Evolutionary conservation across 371 early-diverging fungal species (phyloP).

Genomic region (Syncephalis fuscata): DNA sequence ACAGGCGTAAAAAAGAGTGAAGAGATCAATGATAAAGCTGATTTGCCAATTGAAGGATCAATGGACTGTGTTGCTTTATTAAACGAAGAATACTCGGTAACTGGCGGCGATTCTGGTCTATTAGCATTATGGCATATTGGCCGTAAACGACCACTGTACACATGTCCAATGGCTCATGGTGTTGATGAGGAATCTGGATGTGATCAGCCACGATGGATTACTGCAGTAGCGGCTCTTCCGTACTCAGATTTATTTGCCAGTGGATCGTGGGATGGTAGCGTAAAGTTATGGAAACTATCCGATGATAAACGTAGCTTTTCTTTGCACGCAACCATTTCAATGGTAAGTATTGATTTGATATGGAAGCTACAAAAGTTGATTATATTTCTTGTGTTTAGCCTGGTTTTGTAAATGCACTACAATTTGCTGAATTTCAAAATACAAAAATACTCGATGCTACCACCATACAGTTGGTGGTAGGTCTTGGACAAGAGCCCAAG

Average conservation of each 20-base stretch:
- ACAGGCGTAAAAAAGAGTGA: constrained; percentile 3
- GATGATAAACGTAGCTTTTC: constrained; percentile 46
- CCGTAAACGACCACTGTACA: constrained; percentile 80
- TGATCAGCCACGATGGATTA: constrained; percentile 62
- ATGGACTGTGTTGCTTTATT: constrained; percentile 78
- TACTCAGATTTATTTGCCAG: constrained; percentile 81
- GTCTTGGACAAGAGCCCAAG: constrained; percentile 74
- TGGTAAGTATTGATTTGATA: constrained; percentile 12
- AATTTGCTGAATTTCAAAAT: constrained; percentile 8
- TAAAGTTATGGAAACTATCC: constrained; percentile 75
- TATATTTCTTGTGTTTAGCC: not conserved
- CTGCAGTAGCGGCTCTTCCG: constrained; percentile 58
- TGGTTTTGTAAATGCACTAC: constrained; percentile 19
- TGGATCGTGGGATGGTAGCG: constrained; percentile 79
- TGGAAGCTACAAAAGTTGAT: not conserved
- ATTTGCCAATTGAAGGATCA: constrained; percentile 39
- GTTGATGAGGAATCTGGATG: constrained; percentile 17
- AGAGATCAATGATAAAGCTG: constrained; percentile 5
- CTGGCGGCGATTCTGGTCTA: constrained; percentile 78
- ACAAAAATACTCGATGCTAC: constrained; percentile 11
- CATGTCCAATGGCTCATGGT: constrained; percentile 65
- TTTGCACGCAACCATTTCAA: constrained; percentile 32
- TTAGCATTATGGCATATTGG: constrained; percentile 79
- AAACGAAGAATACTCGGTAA: constrained; percentile 79
- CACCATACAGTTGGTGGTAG: constrained; percentile 45